A percentile compares a stretch with the other conserved stretches of the same genome.
Conservation (phyloP, 2,329 filamentous ascomycete genomes). For the Hymenoscyphus infarciens region DNA sequence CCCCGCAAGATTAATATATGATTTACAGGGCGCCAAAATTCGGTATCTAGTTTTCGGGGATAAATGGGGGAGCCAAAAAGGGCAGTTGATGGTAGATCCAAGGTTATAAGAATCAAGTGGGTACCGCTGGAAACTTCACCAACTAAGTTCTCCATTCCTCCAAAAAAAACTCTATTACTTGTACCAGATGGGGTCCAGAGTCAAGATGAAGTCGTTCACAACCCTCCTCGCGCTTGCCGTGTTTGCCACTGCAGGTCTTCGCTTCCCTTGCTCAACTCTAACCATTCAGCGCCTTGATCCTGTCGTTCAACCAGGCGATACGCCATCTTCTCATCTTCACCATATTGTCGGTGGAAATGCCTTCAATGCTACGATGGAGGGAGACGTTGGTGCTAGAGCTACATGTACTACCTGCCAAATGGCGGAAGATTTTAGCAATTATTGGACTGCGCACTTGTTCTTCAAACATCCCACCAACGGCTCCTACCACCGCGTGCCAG, state of each 20-base stretch:
- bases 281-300: slow-evolving; percentile 21
- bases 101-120: slow-evolving; percentile 15
- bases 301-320: slow-evolving; percentile 19
- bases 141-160: slow-evolving; percentile 9
- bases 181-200: not conserved
- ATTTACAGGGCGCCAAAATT: not conserved
- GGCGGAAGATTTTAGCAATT: slow-evolving; percentile 26
- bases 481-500: slow-evolving; percentile 19
- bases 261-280: slow-evolving; percentile 21
- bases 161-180: not conserved
- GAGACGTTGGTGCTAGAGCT: slow-evolving; percentile 17
- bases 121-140: slow-evolving; percentile 8
- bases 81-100: slow-evolving; percentile 3
- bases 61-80: too few species aligned
- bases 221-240: slow-evolving; percentile 11
- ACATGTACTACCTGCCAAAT: slow-evolving; percentile 24
- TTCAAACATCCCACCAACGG: slow-evolving; percentile 23
- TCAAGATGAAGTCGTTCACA: slow-evolving; percentile 18
- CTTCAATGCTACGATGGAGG: slow-evolving; percentile 20
- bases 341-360: slow-evolving; percentile 23
- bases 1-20: slow-evolving; percentile 7
- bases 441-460: slow-evolving; percentile 32
- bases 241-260: slow-evolving; percentile 16
- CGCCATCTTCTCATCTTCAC: slow-evolving; percentile 19
- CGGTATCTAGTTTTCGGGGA: too few species aligned